Conservation (phyloP, 2,329 filamentous ascomycete species). For the Aspergillus brunneoviolaceus region DNA sequence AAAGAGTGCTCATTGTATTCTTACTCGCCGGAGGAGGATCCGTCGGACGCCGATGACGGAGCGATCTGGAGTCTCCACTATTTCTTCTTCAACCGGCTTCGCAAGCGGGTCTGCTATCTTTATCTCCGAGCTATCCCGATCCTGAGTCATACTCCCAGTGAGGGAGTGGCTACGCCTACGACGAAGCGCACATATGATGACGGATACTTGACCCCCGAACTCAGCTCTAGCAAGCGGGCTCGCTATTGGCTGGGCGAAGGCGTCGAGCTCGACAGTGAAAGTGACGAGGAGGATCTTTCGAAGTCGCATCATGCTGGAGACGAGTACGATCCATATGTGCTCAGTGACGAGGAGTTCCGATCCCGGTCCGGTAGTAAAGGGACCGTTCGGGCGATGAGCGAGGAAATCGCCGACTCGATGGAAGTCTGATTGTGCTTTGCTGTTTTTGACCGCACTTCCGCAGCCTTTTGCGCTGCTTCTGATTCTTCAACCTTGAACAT, state of each 20-base stretch:
- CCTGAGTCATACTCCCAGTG: conserved; percentile 67
- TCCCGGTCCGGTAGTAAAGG: conserved; percentile 43
- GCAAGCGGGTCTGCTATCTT: conserved; percentile 91
- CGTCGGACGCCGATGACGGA: conserved; percentile 89
- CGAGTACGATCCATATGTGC: conserved; percentile 45
- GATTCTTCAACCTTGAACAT: conserved; percentile 3
- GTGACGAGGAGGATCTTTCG: conserved; percentile 36
- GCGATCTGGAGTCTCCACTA: conserved; percentile 95
- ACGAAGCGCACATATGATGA: conserved; percentile 51
- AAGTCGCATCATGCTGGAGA: conserved; percentile 31
- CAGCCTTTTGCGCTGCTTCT: conserved; percentile 17
- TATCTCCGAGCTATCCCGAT: conserved; percentile 81
- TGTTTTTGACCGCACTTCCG: conserved; percentile 21
- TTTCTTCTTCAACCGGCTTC: conserved; percentile 93
- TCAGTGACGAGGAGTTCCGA: conserved; percentile 46
- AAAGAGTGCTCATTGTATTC: conserved; percentile 86
- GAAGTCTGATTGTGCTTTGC: conserved; percentile 45
- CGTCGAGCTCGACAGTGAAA: conserved; percentile 43
- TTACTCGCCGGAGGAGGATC: conserved; percentile 85
- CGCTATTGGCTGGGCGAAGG: conserved; percentile 77
- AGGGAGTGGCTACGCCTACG: conserved; percentile 40
- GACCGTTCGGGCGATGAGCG: conserved; percentile 52
- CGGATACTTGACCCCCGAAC: conserved; percentile 50
- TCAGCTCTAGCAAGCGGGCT: conserved; percentile 74
- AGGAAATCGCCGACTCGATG: conserved; percentile 55